Conservation (phyloP, 73 alveolate species). For the Symbiodinium natans region DNA sequence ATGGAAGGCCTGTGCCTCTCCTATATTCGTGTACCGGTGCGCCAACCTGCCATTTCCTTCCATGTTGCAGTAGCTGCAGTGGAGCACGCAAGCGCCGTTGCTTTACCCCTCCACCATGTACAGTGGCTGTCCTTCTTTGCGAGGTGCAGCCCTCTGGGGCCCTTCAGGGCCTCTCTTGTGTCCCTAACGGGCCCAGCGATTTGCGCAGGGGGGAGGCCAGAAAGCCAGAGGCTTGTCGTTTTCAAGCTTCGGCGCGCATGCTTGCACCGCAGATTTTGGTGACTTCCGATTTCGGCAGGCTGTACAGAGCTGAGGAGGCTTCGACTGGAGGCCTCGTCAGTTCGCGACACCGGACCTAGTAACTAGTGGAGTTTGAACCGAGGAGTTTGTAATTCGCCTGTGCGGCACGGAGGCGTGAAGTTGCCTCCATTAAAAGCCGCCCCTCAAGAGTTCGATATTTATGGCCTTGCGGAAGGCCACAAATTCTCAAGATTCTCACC, state of each 20-base stretch:
- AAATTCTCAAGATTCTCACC: not conserved
- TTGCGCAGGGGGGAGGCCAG: not conserved
- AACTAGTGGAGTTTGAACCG: not conserved
- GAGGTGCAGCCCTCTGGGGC: too few relatives aligned
- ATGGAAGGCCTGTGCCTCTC: constrained; percentile 16
- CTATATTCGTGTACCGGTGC: constrained; percentile 4
- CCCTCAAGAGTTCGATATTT: not conserved
- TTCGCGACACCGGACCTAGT: not conserved
- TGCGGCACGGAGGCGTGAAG: not conserved
- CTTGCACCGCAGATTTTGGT: constrained; percentile 8
- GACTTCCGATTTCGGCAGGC: constrained; percentile 19
- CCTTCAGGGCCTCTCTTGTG: too few relatives aligned
- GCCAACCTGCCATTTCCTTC: not conserved
- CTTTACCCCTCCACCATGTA: not conserved
- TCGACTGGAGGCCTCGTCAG: not conserved
- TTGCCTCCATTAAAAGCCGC: not conserved
- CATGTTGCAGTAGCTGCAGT: constrained; percentile 20
- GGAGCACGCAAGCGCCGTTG: constrained; percentile 10
- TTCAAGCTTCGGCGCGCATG: constrained; percentile 13
- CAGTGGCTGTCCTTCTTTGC: not conserved
- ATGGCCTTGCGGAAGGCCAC: constrained; percentile 13
- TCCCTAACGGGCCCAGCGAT: not conserved
- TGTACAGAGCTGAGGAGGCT: constrained; percentile 2
- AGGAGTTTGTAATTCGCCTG: not conserved
- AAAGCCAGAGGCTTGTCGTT: constrained; percentile 25